Conservation (phyloP, 495 filamentous ascomycete species). For the Penicillium arizonense region DNA sequence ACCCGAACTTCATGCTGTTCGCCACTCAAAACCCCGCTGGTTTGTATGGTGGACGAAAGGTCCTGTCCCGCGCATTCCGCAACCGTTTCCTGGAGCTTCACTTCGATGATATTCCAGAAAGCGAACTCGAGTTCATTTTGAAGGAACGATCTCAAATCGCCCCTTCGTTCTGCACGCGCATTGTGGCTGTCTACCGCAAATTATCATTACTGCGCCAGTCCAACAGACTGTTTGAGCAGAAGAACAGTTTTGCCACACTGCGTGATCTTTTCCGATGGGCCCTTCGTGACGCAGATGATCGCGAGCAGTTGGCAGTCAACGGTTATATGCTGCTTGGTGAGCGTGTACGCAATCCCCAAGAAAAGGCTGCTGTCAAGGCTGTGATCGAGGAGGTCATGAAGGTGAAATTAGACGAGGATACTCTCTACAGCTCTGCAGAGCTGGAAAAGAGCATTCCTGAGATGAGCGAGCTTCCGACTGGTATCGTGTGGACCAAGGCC, state of each 20-base stretch:
- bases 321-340: conserved; percentile 96
- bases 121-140: conserved; percentile 90
- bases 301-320: conserved; percentile 85
- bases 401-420: conserved; percentile 70
- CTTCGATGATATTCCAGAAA: conserved; percentile 96
- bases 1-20: conserved; percentile 95
- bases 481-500: conserved; percentile 88
- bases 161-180: conserved; percentile 83
- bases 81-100: conserved; percentile 97
- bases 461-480: conserved; percentile 44
- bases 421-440: conserved; percentile 66
- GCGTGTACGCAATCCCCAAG: conserved; percentile 86
- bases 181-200: conserved; percentile 92
- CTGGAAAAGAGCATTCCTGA: conserved; percentile 43
- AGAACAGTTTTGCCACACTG: conserved; percentile 94
- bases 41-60: conserved; percentile 91
- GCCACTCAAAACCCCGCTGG: conserved; percentile 99
- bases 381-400: conserved; percentile 94
- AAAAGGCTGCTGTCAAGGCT: conserved; percentile 76
- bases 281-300: conserved; percentile 76
- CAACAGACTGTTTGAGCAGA: conserved; percentile 90
- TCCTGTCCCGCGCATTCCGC: conserved; percentile 88
- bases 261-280: conserved; percentile 98
- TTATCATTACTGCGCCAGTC: conserved; percentile 86
- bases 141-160: conserved; percentile 84